These are phyloP conservation scores for Colletotrichum viniferum DNA, from an alignment of 2,329 filamentous ascomycete species.

Conservation along the genomic window DNA sequence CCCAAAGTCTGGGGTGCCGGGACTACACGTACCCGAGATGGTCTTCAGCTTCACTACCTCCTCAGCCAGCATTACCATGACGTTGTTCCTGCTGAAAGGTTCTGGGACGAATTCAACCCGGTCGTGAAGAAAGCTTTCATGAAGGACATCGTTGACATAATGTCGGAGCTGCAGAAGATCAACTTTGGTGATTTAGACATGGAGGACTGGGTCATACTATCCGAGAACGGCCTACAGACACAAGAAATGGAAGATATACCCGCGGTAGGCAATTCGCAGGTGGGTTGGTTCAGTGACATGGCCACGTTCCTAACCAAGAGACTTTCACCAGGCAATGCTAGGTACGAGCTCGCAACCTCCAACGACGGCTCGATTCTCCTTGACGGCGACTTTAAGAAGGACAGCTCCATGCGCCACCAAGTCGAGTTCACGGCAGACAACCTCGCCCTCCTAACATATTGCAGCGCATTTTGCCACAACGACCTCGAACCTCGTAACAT, in stretches of 20 bases:
- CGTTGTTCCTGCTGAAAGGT: background rate
- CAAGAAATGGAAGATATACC: background rate
- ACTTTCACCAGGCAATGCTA: background rate
- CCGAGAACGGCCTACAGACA: background rate
- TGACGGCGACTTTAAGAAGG: background rate
- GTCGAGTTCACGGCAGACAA: background rate
- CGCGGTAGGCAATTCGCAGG: background rate
- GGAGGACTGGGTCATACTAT: background rate
- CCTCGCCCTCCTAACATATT: background rate
- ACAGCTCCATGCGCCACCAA: background rate
- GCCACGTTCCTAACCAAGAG: background rate
- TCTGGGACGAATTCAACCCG: background rate
- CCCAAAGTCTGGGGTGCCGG: slow-evolving; percentile 7
- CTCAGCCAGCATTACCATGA: background rate
- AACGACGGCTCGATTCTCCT: background rate
- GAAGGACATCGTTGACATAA: background rate
- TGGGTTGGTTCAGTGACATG: background rate
- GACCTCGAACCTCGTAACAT: slow-evolving; percentile 7
- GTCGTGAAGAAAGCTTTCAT: background rate
- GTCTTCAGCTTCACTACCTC: background rate
- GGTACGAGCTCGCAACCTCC: background rate
- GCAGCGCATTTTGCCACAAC: slow-evolving; percentile 1
- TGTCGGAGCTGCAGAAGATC: background rate
- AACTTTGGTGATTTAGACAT: background rate
- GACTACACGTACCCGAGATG: background rate